Evolutionary conservation across 2,329 filamentous ascomycete genomes (phyloP).

Genomic region (Fusarium sp.): DNA sequence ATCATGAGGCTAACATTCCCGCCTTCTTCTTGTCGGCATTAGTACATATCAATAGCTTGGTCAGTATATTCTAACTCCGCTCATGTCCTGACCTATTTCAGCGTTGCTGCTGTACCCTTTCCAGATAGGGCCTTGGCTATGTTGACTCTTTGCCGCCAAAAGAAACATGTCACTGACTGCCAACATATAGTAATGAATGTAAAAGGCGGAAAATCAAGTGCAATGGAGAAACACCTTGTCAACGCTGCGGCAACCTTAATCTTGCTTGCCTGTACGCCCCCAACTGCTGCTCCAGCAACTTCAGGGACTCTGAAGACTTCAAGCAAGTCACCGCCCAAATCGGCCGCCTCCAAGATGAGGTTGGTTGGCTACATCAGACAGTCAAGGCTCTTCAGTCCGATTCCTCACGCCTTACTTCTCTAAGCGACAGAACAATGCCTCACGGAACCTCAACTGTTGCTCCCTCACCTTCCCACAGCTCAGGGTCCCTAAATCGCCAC

Average conservation of each 20-base stretch:
- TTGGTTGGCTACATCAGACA: slow-evolving; percentile 81
- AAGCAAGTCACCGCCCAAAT: slow-evolving; percentile 85
- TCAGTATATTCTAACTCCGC: slow-evolving; percentile 53
- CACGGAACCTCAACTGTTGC: slow-evolving; percentile 53
- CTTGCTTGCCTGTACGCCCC: slow-evolving; percentile 77
- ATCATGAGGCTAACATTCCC: slow-evolving; percentile 37
- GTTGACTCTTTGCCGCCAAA: not conserved
- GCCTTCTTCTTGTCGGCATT: slow-evolving; percentile 12
- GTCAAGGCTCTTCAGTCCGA: slow-evolving; percentile 78
- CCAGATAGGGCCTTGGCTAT: not conserved
- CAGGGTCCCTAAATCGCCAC: slow-evolving; percentile 56
- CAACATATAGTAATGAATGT: slow-evolving; percentile 74
- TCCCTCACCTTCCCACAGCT: slow-evolving; percentile 61
- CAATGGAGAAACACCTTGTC: slow-evolving; percentile 78
- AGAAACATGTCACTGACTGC: slow-evolving; percentile 12
- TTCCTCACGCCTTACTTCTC: slow-evolving; percentile 61
- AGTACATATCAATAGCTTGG: slow-evolving; percentile 76
- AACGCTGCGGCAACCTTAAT: slow-evolving; percentile 78
- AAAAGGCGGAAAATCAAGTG: slow-evolving; percentile 84
- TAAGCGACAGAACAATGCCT: slow-evolving; percentile 61
- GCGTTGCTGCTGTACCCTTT: not conserved
- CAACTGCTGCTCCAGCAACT: slow-evolving; percentile 80
- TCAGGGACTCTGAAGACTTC: slow-evolving; percentile 95
- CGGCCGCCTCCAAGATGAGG: slow-evolving; percentile 83
- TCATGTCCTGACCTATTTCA: not conserved